phyloP scores from a whole-genome alignment of 768 basidiomycete species.

The Lentinula raphanica region DNA sequence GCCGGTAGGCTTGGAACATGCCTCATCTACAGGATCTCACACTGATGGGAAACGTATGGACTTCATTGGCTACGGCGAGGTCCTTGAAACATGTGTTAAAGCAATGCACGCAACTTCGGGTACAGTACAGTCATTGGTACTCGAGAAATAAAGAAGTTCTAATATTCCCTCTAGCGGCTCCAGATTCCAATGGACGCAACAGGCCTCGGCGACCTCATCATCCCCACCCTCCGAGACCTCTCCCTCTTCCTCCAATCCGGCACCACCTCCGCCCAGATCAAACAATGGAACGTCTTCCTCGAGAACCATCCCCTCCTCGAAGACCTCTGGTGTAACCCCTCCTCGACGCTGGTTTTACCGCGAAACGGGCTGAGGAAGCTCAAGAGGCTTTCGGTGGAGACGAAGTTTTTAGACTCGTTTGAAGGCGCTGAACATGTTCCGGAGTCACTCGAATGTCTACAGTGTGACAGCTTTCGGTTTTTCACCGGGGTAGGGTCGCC shows the following conservation, averaged over 20 bases:
- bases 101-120: conserved; percentile 24
- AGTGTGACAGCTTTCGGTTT: not conserved
- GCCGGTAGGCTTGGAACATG: conserved; percentile 25
- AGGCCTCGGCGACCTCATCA: conserved; percentile 28
- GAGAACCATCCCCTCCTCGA: conserved; percentile 41
- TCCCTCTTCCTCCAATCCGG: conserved; percentile 38
- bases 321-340: conserved; percentile 42
- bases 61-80: conserved; percentile 16
- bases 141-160: not conserved
- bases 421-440: not conserved
- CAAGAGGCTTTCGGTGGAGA: conserved; percentile 29
- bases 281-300: conserved; percentile 34
- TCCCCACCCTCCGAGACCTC: conserved; percentile 37
- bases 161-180: conserved; percentile 26
- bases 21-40: conserved; percentile 22
- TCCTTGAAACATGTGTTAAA: conserved; percentile 24
- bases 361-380: conserved; percentile 36
- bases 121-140: conserved; percentile 9
- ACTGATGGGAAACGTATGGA: conserved; percentile 25
- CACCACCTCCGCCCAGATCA: conserved; percentile 27
- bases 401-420: conserved; percentile 22
- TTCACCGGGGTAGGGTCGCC: not conserved
- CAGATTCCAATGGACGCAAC: conserved; percentile 43
- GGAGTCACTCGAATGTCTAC: not conserved
- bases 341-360: conserved; percentile 27